Conservation (phyloP, 306 rosid species). For the Trifolium dubium region DNA sequence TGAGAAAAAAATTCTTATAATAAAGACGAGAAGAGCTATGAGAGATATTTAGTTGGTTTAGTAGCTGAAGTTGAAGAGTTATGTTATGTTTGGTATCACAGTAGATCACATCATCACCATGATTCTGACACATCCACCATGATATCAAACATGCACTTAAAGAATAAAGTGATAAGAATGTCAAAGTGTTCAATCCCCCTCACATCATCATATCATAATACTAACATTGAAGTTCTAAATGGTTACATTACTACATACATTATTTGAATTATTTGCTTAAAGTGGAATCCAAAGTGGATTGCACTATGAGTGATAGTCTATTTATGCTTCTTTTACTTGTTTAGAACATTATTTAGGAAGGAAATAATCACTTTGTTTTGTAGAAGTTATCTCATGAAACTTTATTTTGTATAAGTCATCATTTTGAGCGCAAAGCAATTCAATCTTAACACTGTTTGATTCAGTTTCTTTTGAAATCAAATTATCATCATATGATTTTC, state of each 20-base stretch:
- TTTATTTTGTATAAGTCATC: background rate
- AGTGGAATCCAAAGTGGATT: background rate
- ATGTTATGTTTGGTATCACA: too few species aligned
- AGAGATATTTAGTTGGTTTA: too few species aligned
- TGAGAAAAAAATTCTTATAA: too few species aligned
- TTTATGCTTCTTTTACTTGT: background rate
- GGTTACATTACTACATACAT: background rate
- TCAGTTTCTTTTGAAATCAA: background rate
- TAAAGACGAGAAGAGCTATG: too few species aligned
- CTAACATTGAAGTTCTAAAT: background rate
- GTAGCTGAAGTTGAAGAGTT: too few species aligned
- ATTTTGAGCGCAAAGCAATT: background rate
- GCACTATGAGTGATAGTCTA: background rate
- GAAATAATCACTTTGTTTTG: background rate
- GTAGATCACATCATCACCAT: too few species aligned
- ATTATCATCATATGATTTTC: background rate
- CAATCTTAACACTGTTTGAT: background rate
- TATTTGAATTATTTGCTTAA: background rate
- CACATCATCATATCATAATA: too few species aligned
- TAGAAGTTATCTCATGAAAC: background rate
- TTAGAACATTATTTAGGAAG: background rate
- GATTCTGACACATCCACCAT: too few species aligned
- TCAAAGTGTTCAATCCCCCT: too few species aligned
- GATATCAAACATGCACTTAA: too few species aligned
- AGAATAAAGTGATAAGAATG: too few species aligned